A percentile compares a stretch with the other conserved stretches of the same genome.
phyloP scores from a whole-genome alignment of 805 yeast species.

The Zygosaccharomyces rouxii region DNA sequence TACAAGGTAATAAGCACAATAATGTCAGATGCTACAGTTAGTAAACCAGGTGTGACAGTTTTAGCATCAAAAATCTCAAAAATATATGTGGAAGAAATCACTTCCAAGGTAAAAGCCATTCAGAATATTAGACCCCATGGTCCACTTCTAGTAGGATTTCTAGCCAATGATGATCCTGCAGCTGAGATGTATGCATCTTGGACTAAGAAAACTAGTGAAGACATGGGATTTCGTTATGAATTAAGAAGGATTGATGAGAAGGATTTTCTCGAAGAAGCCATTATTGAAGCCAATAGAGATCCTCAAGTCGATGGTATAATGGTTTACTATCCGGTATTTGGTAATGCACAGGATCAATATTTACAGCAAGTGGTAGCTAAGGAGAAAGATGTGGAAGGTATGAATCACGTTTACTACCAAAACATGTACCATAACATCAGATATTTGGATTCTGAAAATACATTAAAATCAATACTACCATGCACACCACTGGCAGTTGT shows the following conservation, averaged over 20 bases:
- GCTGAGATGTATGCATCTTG: conserved; percentile 93
- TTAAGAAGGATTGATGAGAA: conserved; percentile 62
- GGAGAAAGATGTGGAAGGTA: conserved; percentile 94
- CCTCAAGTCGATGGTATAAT: conserved; percentile 81
- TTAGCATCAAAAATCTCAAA: conserved; percentile 87
- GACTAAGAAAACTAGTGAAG: conserved; percentile 87
- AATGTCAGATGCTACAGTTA: conserved; percentile 25
- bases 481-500: conserved; percentile 96
- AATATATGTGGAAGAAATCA: conserved; percentile 69
- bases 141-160: conserved; percentile 83
- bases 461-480: conserved; percentile 82
- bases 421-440: conserved; percentile 93
- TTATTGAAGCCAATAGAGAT: conserved; percentile 78
- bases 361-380: conserved; percentile 87
- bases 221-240: conserved; percentile 82
- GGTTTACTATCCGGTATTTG: conserved; percentile 97
- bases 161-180: conserved; percentile 93
- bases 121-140: conserved; percentile 36
- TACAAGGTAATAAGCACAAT: not conserved
- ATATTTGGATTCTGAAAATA: conserved; percentile 65
- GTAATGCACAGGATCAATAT: conserved; percentile 91
- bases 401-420: conserved; percentile 84
- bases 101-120: conserved; percentile 49
- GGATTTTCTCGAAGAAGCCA: conserved; percentile 79
- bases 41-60: conserved; percentile 65